A percentile compares a stretch with the other conserved stretches of the same genome.
phyloP scores from a whole-genome alignment of 2,329 filamentous ascomycete species.

The Periconia digitata region DNA sequence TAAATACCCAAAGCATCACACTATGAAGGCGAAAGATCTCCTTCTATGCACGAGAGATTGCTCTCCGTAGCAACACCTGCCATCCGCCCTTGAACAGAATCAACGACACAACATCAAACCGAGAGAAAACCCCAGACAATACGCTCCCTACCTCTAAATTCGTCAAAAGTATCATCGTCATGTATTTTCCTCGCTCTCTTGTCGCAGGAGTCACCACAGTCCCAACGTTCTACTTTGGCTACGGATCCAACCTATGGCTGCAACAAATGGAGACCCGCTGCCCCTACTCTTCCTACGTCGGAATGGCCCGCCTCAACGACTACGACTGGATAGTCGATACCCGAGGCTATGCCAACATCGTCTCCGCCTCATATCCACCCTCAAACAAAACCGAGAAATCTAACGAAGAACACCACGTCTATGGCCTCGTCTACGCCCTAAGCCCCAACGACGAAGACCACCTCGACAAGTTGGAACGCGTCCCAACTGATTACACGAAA shows the following conservation, averaged over 20 bases:
- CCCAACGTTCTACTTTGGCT: slow-evolving; percentile 64
- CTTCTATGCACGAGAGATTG: too few species aligned
- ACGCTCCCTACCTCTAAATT: too few species aligned
- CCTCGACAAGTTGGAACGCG: slow-evolving; percentile 58
- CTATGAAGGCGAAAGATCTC: too few species aligned
- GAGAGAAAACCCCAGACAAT: too few species aligned
- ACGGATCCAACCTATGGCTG: slow-evolving; percentile 69
- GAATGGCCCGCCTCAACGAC: slow-evolving; percentile 58
- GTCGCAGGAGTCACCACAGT: too few species aligned
- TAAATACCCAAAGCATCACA: too few species aligned
- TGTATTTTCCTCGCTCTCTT: not conserved
- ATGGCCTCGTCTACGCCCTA: slow-evolving; percentile 39
- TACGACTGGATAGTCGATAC: slow-evolving; percentile 69
- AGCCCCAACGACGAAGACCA: slow-evolving; percentile 24
- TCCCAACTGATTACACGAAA: slow-evolving; percentile 63
- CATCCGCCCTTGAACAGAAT: too few species aligned
- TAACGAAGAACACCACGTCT: slow-evolving; percentile 23
- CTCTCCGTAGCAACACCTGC: too few species aligned
- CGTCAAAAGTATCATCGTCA: too few species aligned
- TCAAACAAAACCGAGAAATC: too few species aligned
- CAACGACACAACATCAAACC: too few species aligned
- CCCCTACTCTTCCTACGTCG: slow-evolving; percentile 56
- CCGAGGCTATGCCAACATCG: slow-evolving; percentile 69
- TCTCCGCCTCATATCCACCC: slow-evolving; percentile 1
- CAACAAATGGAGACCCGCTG: slow-evolving; percentile 67